Percentiles rank a stretch among this genome's conserved stretches.
phyloP scores from a whole-genome alignment of 2,329 filamentous ascomycete species.

The Xylaria sp. region DNA sequence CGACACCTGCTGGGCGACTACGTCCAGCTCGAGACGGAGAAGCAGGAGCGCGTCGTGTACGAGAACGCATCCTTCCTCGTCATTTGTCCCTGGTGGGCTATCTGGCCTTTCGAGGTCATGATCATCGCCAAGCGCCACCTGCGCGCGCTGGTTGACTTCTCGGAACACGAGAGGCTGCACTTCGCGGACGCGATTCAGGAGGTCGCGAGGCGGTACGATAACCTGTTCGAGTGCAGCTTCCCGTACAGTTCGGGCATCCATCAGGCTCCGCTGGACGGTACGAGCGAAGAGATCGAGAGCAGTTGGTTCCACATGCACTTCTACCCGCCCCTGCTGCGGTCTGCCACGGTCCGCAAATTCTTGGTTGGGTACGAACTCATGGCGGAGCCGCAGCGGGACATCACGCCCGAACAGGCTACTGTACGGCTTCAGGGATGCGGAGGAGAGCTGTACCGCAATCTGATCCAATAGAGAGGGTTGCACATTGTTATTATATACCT shows the following conservation, averaged over 20 bases:
- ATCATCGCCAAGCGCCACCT: constrained; percentile 84
- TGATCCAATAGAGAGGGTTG: constrained; percentile 37
- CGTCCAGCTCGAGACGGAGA: constrained; percentile 77
- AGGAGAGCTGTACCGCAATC: constrained; percentile 82
- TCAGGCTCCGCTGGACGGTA: constrained; percentile 86
- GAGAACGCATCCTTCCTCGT: constrained; percentile 85
- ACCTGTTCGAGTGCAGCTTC: constrained; percentile 94
- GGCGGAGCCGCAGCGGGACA: constrained; percentile 97
- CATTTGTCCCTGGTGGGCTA: constrained; percentile 95
- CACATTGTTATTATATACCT: not conserved
- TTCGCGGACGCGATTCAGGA: constrained; percentile 87
- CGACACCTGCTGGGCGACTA: constrained; percentile 85
- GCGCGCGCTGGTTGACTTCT: constrained; percentile 81
- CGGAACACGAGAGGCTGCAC: constrained; percentile 66
- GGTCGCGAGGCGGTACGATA: constrained; percentile 90
- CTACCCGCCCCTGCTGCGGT: constrained; percentile 89
- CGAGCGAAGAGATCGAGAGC: constrained; percentile 79
- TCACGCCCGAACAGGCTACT: constrained; percentile 94
- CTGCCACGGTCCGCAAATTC: constrained; percentile 94
- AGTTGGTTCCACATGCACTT: constrained; percentile 98
- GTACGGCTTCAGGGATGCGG: constrained; percentile 74
- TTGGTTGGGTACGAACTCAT: constrained; percentile 95
- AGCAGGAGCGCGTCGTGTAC: constrained; percentile 83
- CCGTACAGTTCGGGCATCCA: constrained; percentile 97
- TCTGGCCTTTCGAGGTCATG: constrained; percentile 97